Conservation (phyloP, 805 yeast species). For the Lipomyces spencermartinsiae region DNA sequence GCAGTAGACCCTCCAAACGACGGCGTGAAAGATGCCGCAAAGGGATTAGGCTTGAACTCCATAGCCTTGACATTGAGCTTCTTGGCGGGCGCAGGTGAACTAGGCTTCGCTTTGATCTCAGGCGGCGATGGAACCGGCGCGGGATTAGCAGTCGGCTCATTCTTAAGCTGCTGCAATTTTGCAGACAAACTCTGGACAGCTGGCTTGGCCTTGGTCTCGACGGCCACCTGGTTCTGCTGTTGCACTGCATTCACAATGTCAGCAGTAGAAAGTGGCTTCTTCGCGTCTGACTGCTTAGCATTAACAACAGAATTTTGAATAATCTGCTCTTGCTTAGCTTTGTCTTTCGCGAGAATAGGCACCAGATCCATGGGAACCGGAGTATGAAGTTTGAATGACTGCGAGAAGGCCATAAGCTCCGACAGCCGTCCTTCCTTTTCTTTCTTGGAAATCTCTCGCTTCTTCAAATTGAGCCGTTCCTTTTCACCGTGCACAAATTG, state of each 20-base stretch:
- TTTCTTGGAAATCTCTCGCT: constrained; percentile 40
- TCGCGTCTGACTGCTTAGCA: constrained; percentile 32
- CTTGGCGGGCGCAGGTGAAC: constrained; percentile 47
- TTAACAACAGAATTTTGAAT: constrained; percentile 44
- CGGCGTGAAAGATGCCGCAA: constrained; percentile 71
- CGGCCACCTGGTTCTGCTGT: constrained; percentile 9
- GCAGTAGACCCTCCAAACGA: constrained; percentile 34
- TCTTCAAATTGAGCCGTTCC: constrained; percentile 44
- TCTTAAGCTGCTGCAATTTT: constrained; percentile 25
- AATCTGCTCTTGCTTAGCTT: constrained; percentile 67
- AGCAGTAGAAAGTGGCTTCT: constrained; percentile 37
- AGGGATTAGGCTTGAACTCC: constrained; percentile 72
- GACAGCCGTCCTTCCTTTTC: constrained; percentile 46
- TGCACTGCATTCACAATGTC: constrained; percentile 38
- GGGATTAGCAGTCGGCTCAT: constrained; percentile 12
- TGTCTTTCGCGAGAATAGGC: constrained; percentile 74
- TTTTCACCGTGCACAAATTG: constrained; percentile 46
- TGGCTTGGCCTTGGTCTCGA: constrained; percentile 1
- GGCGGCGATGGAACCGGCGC: constrained; percentile 23
- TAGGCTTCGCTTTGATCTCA: constrained; percentile 26
- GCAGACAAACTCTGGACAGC: constrained; percentile 12
- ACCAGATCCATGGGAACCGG: constrained; percentile 67
- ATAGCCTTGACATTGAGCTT: constrained; percentile 64
- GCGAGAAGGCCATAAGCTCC: constrained; percentile 74
- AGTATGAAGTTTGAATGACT: constrained; percentile 68